Evolutionary conservation across 345 rosid genomes (phyloP), one percentile per base, ranked within the genome.

Genomic region (Salix brachista): DNA sequence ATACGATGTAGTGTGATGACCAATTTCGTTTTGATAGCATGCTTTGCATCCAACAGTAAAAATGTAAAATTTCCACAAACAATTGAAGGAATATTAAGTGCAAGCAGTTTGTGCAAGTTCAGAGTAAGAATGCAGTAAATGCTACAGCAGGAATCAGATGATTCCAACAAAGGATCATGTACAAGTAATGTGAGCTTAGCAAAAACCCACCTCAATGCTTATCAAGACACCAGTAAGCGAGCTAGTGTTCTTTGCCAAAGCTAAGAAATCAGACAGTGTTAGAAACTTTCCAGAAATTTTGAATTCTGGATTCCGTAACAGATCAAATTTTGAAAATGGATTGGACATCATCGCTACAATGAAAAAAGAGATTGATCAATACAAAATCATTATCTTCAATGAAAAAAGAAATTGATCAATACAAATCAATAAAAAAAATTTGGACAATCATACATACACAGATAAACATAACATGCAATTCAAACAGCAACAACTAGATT

Each of bases 171-270:
- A 58, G 46, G 58, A 61, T 28, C 19, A 50, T 67, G 67, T 21
- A 71, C 4, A 64, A 75, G n/a, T 34, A 77, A 11, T n/a, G 10
- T 39, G 3, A 28, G 77, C 77, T 74, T 13, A 26, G 48, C 16
- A 25, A 80, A 69, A 78, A 83, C 87, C 84, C 77, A 96, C 99
- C 95, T 93, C 98, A 68, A 93, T 87, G 82, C 87, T 79, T 79
- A 96, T 89, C 85, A 91, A 85, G 84, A 93, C 87, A 68, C 98
- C 94, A 10, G 89, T 80, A 78, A 96, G 88, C 71, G 98, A 84
- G 80, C 78, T 85, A 62, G 90, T 41, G 65, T 82, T 90, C 77
- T 83, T 92, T 37, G 96, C 88, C 91, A 91, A 44, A 50, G 50
- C 83, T 60, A 96, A 83, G 83, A 96, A 96, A 2, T 90, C 91